Conservation (phyloP, 2,329 filamentous ascomycete species). For the Alternaria ethzedia region DNA sequence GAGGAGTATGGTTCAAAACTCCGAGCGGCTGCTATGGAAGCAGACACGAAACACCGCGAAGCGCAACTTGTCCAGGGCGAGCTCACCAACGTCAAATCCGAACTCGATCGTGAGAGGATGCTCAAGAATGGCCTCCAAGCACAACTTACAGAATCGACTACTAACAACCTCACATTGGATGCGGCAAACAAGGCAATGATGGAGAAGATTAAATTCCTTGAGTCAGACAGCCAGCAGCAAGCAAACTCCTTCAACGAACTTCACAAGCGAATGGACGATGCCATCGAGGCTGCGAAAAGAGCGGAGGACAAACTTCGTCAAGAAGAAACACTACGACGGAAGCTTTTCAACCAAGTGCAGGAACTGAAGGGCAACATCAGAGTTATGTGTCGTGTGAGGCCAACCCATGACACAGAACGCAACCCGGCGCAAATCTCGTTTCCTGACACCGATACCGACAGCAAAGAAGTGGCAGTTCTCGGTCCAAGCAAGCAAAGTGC, state of each 20-base stretch:
- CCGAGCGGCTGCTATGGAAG: constrained; percentile 65
- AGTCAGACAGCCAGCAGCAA: constrained; percentile 88
- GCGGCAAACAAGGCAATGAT: constrained; percentile 76
- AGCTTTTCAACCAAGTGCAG: constrained; percentile 96
- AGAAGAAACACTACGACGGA: constrained; percentile 88
- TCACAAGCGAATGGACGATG: constrained; percentile 80
- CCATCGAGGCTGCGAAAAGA: constrained; percentile 70
- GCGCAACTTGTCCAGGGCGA: constrained; percentile 57
- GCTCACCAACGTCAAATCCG: constrained; percentile 55
- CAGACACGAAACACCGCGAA: constrained; percentile 63
- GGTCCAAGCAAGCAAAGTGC: constrained; percentile 85
- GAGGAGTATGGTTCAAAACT: constrained; percentile 61
- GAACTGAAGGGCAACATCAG: constrained; percentile 98
- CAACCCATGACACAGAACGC: constrained; percentile 65
- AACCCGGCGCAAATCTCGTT: constrained; percentile 77
- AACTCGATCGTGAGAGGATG: constrained; percentile 64
- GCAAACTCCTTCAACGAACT: constrained; percentile 84
- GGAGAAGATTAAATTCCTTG: constrained; percentile 85
- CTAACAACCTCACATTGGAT: constrained; percentile 65
- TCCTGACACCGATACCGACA: constrained; percentile 79
- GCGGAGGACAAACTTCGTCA: constrained; percentile 83
- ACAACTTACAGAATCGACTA: constrained; percentile 53
- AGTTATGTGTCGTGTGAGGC: constrained; percentile 95
- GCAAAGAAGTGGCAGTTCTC: constrained; percentile 82
- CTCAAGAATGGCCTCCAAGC: constrained; percentile 65